Percentiles rank a stretch among this genome's conserved stretches.
Conservation (phyloP, 2,329 filamentous ascomycete species). For the Ceratocystiopsis sp. region DNA sequence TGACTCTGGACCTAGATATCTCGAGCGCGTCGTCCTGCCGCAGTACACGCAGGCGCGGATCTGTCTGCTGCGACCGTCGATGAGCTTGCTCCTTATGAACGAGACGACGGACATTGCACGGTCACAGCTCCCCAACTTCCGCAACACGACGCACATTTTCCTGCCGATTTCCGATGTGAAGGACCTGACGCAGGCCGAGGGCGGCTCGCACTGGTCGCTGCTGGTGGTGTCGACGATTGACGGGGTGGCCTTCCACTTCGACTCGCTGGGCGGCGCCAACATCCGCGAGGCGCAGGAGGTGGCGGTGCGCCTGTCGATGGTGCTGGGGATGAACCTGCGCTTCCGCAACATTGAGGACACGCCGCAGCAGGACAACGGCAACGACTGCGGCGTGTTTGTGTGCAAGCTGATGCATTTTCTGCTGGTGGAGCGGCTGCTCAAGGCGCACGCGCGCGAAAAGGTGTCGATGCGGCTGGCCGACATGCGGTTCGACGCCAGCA, state of each 20-base stretch:
- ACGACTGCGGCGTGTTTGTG: conserved; percentile 90
- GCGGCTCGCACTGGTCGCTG: conserved; percentile 86
- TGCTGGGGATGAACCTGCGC: conserved; percentile 50
- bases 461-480: conserved; percentile 88
- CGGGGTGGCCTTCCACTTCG: conserved; percentile 90
- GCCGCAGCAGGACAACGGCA: conserved; percentile 82
- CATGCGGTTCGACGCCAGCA: conserved; percentile 63
- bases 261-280: conserved; percentile 66
- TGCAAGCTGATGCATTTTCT: conserved; percentile 90
- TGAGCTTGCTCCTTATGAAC: conserved; percentile 81
- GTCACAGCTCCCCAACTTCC: conserved; percentile 53
- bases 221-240: conserved; percentile 81
- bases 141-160: conserved; percentile 75
- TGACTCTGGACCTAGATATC: conserved; percentile 27
- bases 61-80: conserved; percentile 75
- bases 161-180: conserved; percentile 84
- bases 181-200: conserved; percentile 62
- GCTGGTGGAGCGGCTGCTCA: conserved; percentile 67
- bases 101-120: conserved; percentile 23
- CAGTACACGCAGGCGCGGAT: conserved; percentile 73
- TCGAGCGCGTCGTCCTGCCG: conserved; percentile 74
- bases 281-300: conserved; percentile 53
- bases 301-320: conserved; percentile 47
- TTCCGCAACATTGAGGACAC: conserved; percentile 74
- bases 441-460: conserved; percentile 65